A percentile compares a stretch with the other conserved stretches of the same genome.
Conservation (phyloP, 495 filamentous ascomycete genomes). For the Pseudomonodictys pantanalensis region DNA sequence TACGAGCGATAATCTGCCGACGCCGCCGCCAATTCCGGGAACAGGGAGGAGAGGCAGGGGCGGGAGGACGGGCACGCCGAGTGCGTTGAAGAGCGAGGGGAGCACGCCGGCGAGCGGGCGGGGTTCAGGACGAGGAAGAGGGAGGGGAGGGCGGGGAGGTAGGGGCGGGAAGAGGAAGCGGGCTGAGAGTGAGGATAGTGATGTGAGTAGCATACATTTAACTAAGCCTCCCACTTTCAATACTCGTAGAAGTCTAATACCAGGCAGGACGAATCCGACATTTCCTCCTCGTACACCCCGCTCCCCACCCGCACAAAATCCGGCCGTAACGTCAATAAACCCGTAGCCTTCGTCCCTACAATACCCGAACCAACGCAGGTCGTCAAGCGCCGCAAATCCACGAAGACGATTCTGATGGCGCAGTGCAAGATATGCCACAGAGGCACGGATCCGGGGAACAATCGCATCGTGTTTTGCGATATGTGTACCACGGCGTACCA, state of each 20-base stretch:
- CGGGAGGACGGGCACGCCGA: constrained; percentile 45
- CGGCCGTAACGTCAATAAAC: constrained; percentile 75
- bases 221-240: neutral
- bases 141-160: constrained; percentile 35
- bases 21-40: constrained; percentile 26
- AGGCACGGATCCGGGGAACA: constrained; percentile 68
- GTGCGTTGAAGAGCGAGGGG: constrained; percentile 41
- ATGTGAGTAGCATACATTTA: constrained; percentile 12
- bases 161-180: constrained; percentile 44
- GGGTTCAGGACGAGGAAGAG: constrained; percentile 25
- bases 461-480: constrained; percentile 94
- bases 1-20: constrained; percentile 41
- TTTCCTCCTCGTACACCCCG: constrained; percentile 51
- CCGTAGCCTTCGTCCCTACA: constrained; percentile 64
- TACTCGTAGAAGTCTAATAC: neutral
- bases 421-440: constrained; percentile 77
- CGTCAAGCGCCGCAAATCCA: constrained; percentile 46
- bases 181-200: constrained; percentile 33
- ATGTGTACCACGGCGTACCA: constrained; percentile 87
- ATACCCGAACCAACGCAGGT: constrained; percentile 41
- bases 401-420: constrained; percentile 45
- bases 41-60: constrained; percentile 31
- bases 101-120: constrained; percentile 24
- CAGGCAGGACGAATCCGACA: constrained; percentile 43
- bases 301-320: constrained; percentile 73